Percentiles rank a stretch among this genome's conserved stretches.
These are phyloP conservation scores for Ogataea pilisensis DNA, from an alignment of 805 yeast species.

Conservation along the genomic window DNA sequence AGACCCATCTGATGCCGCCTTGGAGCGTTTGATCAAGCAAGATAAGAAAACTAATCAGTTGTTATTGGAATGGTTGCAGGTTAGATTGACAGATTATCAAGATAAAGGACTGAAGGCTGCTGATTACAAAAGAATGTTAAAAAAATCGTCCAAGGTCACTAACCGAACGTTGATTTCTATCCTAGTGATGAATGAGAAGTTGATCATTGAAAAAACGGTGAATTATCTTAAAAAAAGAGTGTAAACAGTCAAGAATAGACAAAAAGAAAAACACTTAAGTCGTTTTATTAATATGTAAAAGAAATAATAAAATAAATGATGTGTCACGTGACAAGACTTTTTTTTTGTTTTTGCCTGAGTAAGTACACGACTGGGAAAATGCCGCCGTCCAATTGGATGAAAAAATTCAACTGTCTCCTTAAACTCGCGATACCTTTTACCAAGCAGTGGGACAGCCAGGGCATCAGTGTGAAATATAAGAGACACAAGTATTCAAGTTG, in stretches of 20 bases:
- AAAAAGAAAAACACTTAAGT: too few relatives aligned
- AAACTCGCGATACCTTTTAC: too few relatives aligned
- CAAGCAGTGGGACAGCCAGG: too few relatives aligned
- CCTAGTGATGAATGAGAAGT: slow-evolving; percentile 12
- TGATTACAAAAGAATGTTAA: slow-evolving; percentile 14
- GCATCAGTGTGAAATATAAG: too few relatives aligned
- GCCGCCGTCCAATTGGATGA: slow-evolving; percentile 1
- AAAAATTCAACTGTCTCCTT: not conserved
- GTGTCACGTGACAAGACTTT: slow-evolving; percentile 2
- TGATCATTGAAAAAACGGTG: slow-evolving; percentile 13
- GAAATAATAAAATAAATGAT: not conserved
- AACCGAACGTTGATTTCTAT: slow-evolving; percentile 1
- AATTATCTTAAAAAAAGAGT: slow-evolving; percentile 7
- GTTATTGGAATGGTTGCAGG: slow-evolving; percentile 15
- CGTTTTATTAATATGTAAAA: not conserved
- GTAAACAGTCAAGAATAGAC: too few relatives aligned
- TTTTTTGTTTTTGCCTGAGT: too few relatives aligned
- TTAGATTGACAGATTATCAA: slow-evolving; percentile 10
- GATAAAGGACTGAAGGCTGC: slow-evolving; percentile 9
- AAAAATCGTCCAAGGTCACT: slow-evolving; percentile 3
- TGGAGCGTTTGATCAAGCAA: slow-evolving; percentile 1
- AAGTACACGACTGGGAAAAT: not conserved
- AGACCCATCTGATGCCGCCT: slow-evolving; percentile 4
- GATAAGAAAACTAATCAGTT: slow-evolving; percentile 11
- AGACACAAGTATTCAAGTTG: too few relatives aligned